A percentile compares a stretch with the other conserved stretches of the same genome.
phyloP scores from a whole-genome alignment of 306 rosid genomes.

The Leucaena leucocephala region DNA sequence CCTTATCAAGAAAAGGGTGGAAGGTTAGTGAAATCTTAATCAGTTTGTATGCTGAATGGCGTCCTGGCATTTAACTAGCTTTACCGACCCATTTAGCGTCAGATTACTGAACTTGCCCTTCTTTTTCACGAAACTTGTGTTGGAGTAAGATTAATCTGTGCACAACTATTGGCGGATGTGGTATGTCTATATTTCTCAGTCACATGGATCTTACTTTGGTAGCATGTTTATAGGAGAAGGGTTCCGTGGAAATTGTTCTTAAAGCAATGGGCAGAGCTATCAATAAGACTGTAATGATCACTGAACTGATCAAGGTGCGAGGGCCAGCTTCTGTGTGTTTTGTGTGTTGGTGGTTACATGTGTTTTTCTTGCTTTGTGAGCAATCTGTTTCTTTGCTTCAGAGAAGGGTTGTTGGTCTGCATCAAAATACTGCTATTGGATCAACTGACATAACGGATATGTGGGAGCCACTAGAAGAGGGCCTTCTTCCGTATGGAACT shows the following conservation, averaged over 20 bases:
- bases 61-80: neutral
- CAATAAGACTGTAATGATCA: constrained; percentile 87
- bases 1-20: neutral
- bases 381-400: constrained; percentile 40
- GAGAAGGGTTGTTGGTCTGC: constrained; percentile 89
- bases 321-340: constrained; percentile 11
- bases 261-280: constrained; percentile 98
- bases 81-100: neutral
- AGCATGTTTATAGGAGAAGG: constrained; percentile 66
- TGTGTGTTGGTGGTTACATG: neutral
- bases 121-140: neutral
- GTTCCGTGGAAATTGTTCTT: constrained; percentile 66
- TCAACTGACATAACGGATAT: constrained; percentile 85
- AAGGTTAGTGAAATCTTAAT: neutral
- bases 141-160: neutral
- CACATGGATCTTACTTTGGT: constrained; percentile 11
- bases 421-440: constrained; percentile 76
- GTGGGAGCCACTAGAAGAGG: constrained; percentile 95
- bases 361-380: constrained; percentile 22
- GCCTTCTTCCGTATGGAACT: constrained; percentile 81
- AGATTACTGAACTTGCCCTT: neutral
- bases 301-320: constrained; percentile 80
- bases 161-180: neutral
- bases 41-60: neutral
- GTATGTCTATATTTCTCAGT: neutral